phyloP scores from a whole-genome alignment of 2,329 filamentous ascomycete species.

The Sclerotinia subarctica region DNA sequence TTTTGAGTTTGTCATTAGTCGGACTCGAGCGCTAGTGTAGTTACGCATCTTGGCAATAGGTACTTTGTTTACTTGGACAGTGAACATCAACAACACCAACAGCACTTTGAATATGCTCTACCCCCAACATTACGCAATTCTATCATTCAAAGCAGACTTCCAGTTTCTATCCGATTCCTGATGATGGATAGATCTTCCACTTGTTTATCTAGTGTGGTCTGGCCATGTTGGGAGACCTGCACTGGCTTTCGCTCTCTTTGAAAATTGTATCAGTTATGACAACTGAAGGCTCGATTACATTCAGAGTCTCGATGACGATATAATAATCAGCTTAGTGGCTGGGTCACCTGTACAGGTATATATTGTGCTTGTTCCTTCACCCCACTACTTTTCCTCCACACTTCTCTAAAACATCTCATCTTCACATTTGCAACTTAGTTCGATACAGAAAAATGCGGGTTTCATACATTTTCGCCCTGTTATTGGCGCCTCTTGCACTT shows the following conservation, averaged over 20 bases:
- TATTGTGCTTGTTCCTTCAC: background rate
- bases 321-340: background rate
- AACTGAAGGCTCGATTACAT: no score
- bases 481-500: constrained; percentile 9
- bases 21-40: background rate
- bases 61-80: background rate
- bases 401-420: background rate
- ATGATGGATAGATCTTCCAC: background rate
- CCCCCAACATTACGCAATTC: background rate
- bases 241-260: background rate
- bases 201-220: background rate
- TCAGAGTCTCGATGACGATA: background rate
- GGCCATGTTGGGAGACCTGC: background rate
- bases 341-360: background rate
- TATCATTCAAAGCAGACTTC: background rate
- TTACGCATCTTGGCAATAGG: background rate
- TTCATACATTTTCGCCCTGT: background rate
- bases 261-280: background rate
- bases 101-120: background rate
- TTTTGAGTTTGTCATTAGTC: constrained; percentile 5
- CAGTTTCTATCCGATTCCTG: background rate
- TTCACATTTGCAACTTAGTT: background rate
- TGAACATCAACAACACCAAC: background rate
- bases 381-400: background rate
- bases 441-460: background rate